Evolutionary conservation across 768 basidiomycete genomes (phyloP).

Genomic region (Trametes meyenii): DNA sequence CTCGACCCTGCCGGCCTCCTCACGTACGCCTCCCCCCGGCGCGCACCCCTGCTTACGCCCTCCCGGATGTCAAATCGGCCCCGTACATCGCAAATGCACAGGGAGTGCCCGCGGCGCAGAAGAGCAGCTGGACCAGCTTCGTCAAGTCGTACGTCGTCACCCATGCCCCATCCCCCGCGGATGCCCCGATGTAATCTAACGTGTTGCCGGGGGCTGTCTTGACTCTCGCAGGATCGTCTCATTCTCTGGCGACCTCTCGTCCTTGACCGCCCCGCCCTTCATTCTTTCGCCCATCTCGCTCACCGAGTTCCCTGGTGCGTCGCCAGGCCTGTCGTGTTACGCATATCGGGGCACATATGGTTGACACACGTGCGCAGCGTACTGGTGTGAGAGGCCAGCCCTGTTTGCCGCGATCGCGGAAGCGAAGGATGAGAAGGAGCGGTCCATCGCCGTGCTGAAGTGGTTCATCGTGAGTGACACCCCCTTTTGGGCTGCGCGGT

Average conservation of each 20-base stretch:
- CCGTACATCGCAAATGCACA: constrained; percentile 23
- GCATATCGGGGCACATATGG: not conserved
- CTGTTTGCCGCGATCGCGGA: constrained; percentile 87
- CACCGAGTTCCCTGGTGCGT: constrained; percentile 87
- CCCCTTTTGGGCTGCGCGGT: not conserved
- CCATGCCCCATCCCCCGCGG: not conserved
- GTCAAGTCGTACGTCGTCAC: constrained; percentile 74
- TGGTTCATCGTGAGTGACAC: constrained; percentile 85
- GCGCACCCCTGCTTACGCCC: not conserved
- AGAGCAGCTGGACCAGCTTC: constrained; percentile 87
- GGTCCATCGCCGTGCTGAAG: constrained; percentile 78
- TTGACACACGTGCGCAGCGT: constrained; percentile 53
- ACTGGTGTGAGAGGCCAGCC: constrained; percentile 96
- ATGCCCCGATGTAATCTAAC: constrained; percentile 7
- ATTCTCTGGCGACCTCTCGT: constrained; percentile 86
- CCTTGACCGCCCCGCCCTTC: constrained; percentile 85
- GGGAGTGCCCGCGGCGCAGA: constrained; percentile 83
- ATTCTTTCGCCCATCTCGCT: constrained; percentile 90
- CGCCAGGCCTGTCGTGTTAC: not conserved
- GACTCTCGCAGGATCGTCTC: constrained; percentile 65
- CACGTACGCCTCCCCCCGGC: not conserved
- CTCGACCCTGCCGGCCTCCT: constrained; percentile 19
- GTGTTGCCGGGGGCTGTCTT: not conserved
- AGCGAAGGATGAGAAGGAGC: constrained; percentile 70
- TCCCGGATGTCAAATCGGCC: not conserved